A percentile compares a stretch with the other conserved stretches of the same genome.
phyloP scores from a whole-genome alignment of 2,329 filamentous ascomycete genomes.

The Stemphylium lycopersici region DNA sequence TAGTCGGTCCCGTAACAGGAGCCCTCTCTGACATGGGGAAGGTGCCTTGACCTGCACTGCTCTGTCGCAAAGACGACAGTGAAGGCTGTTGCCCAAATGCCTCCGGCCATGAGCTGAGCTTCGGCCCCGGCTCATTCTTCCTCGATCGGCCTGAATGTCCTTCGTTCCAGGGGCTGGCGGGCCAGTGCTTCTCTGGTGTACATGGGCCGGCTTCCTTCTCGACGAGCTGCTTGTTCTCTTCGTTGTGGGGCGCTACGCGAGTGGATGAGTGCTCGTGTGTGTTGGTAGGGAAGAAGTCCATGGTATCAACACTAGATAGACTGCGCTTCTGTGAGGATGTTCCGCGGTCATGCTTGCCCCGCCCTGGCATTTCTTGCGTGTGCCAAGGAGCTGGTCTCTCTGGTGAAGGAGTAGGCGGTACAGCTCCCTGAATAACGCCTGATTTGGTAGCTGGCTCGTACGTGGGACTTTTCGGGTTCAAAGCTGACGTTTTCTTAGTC shows the following conservation, averaged over 20 bases:
- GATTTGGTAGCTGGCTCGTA: constrained; percentile 43
- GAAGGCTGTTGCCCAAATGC: constrained; percentile 35
- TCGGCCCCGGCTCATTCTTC: constrained; percentile 28
- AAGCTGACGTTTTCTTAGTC: constrained; percentile 34
- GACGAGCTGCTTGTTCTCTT: constrained; percentile 18
- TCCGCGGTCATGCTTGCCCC: constrained; percentile 21
- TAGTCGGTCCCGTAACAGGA: constrained; percentile 7
- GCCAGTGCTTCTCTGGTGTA: constrained; percentile 47
- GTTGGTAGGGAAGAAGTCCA: constrained; percentile 51
- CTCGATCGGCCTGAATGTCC: constrained; percentile 27
- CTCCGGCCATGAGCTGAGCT: constrained; percentile 41
- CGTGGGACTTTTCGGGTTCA: constrained; percentile 51
- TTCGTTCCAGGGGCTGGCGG: constrained; percentile 45
- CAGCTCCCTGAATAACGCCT: constrained; percentile 15
- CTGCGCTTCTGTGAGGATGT: constrained; percentile 43
- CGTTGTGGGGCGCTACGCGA: constrained; percentile 33
- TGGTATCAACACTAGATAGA: constrained; percentile 49
- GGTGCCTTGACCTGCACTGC: constrained; percentile 9
- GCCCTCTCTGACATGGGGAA: constrained; percentile 10
- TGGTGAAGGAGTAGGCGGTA: constrained; percentile 43
- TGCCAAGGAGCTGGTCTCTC: constrained; percentile 39
- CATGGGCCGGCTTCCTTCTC: constrained; percentile 30
- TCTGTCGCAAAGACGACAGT: constrained; percentile 24
- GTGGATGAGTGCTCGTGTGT: constrained; percentile 51
- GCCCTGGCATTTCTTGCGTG: constrained; percentile 22